These are phyloP conservation scores for Arthrinium puccinioides DNA, from an alignment of 2,329 filamentous ascomycete genomes.

Conservation along the genomic window DNA sequence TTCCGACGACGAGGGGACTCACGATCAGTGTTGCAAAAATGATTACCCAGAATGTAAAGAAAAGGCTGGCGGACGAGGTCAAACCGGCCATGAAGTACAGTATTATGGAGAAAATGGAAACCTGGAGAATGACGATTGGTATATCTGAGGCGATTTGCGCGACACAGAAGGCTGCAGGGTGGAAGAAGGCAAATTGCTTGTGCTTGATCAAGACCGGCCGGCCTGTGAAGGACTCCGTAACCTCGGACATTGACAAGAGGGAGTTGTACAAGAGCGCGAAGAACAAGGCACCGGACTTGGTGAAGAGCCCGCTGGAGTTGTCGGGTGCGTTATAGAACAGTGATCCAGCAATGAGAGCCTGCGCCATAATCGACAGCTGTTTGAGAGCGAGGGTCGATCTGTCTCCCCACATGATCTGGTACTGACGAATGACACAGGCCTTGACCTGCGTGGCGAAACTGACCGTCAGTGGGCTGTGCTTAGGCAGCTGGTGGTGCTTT, in stretches of 20 bases:
- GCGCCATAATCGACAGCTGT: constrained; percentile 18
- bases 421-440: constrained; percentile 30
- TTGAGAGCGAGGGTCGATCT: constrained; percentile 18
- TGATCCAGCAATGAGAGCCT: constrained; percentile 19
- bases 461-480: constrained; percentile 38
- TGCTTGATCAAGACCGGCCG: constrained; percentile 61
- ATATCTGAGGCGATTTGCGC: constrained; percentile 32
- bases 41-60: not conserved
- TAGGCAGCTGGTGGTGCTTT: constrained; percentile 33
- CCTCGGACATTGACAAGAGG: constrained; percentile 49
- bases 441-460: constrained; percentile 38
- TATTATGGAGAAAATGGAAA: constrained; percentile 50
- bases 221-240: constrained; percentile 50
- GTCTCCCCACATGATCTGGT: constrained; percentile 20
- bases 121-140: constrained; percentile 50
- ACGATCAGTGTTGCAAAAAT: not conserved
- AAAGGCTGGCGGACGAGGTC: not conserved
- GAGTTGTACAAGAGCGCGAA: constrained; percentile 55
- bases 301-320: constrained; percentile 43
- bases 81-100: constrained; percentile 52
- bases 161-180: constrained; percentile 47
- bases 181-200: constrained; percentile 62
- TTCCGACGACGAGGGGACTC: not conserved
- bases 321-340: constrained; percentile 17
- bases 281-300: constrained; percentile 52